Base-by-base conservation (phyloP, 306 rosid species). In the Erythrophleum fordii region DNA sequence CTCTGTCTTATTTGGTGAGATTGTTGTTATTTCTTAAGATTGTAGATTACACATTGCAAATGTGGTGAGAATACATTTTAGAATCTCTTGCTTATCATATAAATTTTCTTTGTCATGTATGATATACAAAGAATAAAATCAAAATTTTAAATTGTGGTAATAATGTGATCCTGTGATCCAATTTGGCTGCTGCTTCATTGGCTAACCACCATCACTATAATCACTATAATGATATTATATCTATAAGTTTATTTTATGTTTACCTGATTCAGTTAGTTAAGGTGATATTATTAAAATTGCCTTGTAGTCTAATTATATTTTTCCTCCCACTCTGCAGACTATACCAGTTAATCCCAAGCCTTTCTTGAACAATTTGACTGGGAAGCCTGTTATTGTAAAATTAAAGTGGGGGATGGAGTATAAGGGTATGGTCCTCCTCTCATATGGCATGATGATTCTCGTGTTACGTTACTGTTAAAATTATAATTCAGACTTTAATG, bases 401-500 rank as follows among this genome's bases (percentile, higher is more conserved):
- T 73, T 87, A 0, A 87, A 87, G 80, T 87, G 90, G 90, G 90
- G 90, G 72, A 87, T 87, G 90, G 90, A 87, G 73, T 87, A 87
- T 82, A 87, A 87, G 65, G 90, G 90, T 87, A 84, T 18, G 69
- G 0, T 48, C 13, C 23, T 45, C n/a, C n/a, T 35, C 35, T 18
- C 72, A 13, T 52, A 1, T 71, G 4, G 8, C 20, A n/a, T 5
- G 26, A 14, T 6, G 70, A 69, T 70, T 69, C 44, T 58, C 11
- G 20, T 66, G 46, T 77, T 68, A 9, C 64, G 18, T 66, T 0
- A n/a, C 46, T 5, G 3, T 59, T 31, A 16, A 12, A 13, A 20
- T 22, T 20, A 69, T 11, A 10, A 13, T 69, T 78, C 49, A 26
- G 34, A 68, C 22, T 72, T 52, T 44, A 4, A 44, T 68, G 59